Evolutionary conservation across 2,329 filamentous ascomycete genomes (phyloP).

Genomic region (Penicillium sp.): DNA sequence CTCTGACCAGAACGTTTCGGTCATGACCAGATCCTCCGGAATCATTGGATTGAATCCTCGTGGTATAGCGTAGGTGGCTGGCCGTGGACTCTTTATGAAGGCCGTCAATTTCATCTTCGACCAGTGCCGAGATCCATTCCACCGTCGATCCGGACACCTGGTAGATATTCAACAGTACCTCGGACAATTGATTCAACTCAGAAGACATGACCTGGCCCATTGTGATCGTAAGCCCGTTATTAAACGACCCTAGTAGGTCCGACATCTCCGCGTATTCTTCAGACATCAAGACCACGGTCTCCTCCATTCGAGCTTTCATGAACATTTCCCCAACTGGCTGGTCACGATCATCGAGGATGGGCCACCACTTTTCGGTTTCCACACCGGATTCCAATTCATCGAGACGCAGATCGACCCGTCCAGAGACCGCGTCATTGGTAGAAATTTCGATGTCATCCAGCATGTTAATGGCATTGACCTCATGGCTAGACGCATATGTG

Average conservation of each 20-base stretch:
- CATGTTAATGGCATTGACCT: constrained; percentile 37
- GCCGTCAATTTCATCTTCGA: constrained; percentile 96
- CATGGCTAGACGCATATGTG: constrained; percentile 39
- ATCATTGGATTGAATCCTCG: constrained; percentile 59
- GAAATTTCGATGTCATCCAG: constrained; percentile 45
- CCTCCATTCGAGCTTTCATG: constrained; percentile 75
- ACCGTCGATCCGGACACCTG: constrained; percentile 78
- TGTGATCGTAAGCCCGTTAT: constrained; percentile 74
- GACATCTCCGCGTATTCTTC: constrained; percentile 79
- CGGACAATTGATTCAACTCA: constrained; percentile 72
- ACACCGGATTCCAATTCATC: constrained; percentile 71
- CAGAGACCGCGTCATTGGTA: constrained; percentile 43
- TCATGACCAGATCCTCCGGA: constrained; percentile 53
- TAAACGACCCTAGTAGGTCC: constrained; percentile 77
- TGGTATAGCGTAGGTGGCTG: constrained; percentile 56
- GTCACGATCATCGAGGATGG: constrained; percentile 68
- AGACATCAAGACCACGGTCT: constrained; percentile 80
- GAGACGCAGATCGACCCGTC: constrained; percentile 70
- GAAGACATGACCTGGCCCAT: constrained; percentile 73
- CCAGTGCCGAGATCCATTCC: constrained; percentile 87
- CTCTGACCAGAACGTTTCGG: constrained; percentile 55
- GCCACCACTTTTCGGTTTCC: constrained; percentile 83
- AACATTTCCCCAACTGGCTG: constrained; percentile 77
- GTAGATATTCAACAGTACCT: constrained; percentile 87
- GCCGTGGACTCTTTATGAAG: constrained; percentile 73